Percentiles rank a stretch among this genome's conserved stretches.
Evolutionary conservation across 805 yeast species (phyloP).

Genomic region (Candida jianshihensis): DNA sequence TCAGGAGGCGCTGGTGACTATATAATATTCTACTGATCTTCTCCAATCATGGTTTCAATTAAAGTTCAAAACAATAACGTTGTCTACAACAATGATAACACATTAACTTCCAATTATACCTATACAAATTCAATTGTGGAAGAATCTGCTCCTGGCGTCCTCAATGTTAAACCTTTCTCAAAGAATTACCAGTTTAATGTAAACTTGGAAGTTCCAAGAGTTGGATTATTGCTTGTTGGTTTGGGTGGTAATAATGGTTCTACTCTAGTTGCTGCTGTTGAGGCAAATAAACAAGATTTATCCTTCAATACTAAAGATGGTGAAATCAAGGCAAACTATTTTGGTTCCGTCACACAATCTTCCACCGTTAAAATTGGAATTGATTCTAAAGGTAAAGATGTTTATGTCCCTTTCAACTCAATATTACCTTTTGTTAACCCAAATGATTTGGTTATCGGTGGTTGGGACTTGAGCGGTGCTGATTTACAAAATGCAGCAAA

Average conservation of each 20-base stretch:
- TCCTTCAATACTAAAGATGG: slow-evolving; percentile 81
- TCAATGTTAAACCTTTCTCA: slow-evolving; percentile 63
- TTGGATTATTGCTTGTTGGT: slow-evolving; percentile 88
- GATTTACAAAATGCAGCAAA: slow-evolving; percentile 72
- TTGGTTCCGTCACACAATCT: slow-evolving; percentile 91
- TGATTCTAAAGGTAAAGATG: slow-evolving; percentile 73
- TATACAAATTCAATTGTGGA: slow-evolving; percentile 69
- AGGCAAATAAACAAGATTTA: slow-evolving; percentile 77
- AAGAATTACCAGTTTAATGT: slow-evolving; percentile 81
- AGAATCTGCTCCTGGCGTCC: slow-evolving; percentile 33
- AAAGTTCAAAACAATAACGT: slow-evolving; percentile 49
- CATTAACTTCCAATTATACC: slow-evolving; percentile 50
- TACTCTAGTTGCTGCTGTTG: slow-evolving; percentile 75
- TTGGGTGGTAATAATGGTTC: slow-evolving; percentile 97
- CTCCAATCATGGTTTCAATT: slow-evolving; percentile 23
- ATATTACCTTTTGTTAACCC: slow-evolving; percentile 85
- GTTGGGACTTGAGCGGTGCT: slow-evolving; percentile 86
- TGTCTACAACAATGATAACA: slow-evolving; percentile 35
- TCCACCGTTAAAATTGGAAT: slow-evolving; percentile 87
- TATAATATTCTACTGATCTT: slow-evolving; percentile 14
- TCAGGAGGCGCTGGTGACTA: slow-evolving; percentile 20
- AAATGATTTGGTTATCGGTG: slow-evolving; percentile 82
- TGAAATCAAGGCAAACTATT: slow-evolving; percentile 64
- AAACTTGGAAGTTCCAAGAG: slow-evolving; percentile 72
- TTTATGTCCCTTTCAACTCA: slow-evolving; percentile 87